These are phyloP conservation scores for Flaveria trinervia DNA, from an alignment of 129 eudicot genomes.

Conservation along the genomic window DNA sequence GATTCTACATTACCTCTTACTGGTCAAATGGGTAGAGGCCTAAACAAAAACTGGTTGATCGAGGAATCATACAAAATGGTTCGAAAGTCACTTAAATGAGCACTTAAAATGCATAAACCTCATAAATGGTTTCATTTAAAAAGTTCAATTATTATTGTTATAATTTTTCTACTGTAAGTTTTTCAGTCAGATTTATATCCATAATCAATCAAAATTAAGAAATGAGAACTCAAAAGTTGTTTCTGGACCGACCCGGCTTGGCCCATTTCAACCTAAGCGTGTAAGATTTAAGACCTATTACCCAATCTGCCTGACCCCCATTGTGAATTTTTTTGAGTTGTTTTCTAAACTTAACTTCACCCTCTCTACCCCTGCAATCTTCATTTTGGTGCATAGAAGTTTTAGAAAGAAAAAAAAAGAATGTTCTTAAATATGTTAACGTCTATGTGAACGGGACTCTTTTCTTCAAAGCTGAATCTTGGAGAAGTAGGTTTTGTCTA, in stretches of 20 bases:
- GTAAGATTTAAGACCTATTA: too few species aligned
- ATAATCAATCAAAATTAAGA: neutral
- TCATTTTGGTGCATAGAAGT: neutral
- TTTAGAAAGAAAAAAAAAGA: neutral
- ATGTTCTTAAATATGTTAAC: neutral
- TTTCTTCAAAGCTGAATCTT: too few species aligned
- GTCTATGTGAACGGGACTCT: too few species aligned
- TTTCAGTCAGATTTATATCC: neutral
- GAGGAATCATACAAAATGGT: too few species aligned
- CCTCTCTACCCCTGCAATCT: neutral
- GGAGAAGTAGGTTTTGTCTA: too few species aligned
- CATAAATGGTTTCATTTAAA: neutral
- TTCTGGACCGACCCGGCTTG: too few species aligned
- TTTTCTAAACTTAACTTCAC: neutral
- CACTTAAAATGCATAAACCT: neutral
- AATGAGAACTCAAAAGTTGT: too few species aligned
- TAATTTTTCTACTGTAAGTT: neutral
- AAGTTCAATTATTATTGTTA: neutral
- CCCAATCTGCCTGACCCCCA: neutral
- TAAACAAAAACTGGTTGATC: too few species aligned
- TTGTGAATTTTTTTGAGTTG: neutral
- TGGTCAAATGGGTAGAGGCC: too few species aligned
- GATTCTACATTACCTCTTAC: too few species aligned
- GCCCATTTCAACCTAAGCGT: too few species aligned
- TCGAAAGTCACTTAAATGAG: too few species aligned